phyloP scores from a whole-genome alignment of 805 yeast genomes.

The Myxozyma kluyveri region DNA sequence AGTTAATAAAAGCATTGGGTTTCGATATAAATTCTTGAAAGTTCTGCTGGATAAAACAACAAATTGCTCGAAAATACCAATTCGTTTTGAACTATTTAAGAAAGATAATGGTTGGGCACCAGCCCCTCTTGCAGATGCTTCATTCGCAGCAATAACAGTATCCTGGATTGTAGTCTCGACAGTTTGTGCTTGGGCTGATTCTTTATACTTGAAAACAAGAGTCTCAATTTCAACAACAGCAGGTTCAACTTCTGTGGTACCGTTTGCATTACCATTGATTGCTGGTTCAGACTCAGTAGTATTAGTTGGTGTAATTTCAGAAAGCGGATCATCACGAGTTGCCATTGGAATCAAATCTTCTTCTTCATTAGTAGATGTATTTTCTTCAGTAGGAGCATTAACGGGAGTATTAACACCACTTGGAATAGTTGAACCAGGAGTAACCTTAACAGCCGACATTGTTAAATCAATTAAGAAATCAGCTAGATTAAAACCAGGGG shows the following conservation, averaged over 20 bases:
- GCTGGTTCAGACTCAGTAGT: background rate
- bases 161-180: slow-evolving; percentile 34
- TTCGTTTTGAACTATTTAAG: slow-evolving; percentile 42
- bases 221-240: slow-evolving; percentile 30
- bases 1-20: slow-evolving; percentile 81
- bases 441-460: slow-evolving; percentile 47
- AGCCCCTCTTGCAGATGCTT: background rate
- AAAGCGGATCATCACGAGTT: slow-evolving; percentile 6
- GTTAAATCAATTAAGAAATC: slow-evolving; percentile 83
- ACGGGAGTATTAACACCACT: background rate
- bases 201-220: slow-evolving; percentile 35
- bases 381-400: background rate
- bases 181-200: slow-evolving; percentile 31
- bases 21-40: slow-evolving; percentile 87
- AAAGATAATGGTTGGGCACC: slow-evolving; percentile 18
- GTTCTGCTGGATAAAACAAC: slow-evolving; percentile 78
- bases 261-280: background rate
- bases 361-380: slow-evolving; percentile 3
- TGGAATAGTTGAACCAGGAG: background rate
- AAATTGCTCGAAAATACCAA: slow-evolving; percentile 64
- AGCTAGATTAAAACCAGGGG: slow-evolving; percentile 87
- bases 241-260: background rate
- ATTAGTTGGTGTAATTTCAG: background rate
- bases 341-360: slow-evolving; percentile 20
- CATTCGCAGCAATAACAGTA: slow-evolving; percentile 11